Percentiles rank a stretch among this genome's conserved stretches.
Evolutionary conservation across 495 filamentous ascomycete species (phyloP).

Genomic region (Glonium stellatum): DNA sequence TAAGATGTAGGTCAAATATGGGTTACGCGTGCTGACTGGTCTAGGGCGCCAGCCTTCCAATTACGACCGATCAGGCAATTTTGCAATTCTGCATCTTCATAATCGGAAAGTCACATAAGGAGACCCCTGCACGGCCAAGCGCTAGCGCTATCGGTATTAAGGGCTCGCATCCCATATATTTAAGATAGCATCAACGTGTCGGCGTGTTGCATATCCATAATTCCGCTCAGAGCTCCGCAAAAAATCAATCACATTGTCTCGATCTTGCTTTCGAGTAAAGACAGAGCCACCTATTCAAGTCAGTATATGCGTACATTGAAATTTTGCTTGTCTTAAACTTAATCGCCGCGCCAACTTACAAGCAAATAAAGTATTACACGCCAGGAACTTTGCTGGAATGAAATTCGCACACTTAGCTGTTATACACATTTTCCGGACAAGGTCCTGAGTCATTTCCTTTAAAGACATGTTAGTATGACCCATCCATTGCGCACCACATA

Average conservation of each 20-base stretch:
- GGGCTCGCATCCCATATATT: neutral
- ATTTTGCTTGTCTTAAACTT: neutral
- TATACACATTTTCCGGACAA: neutral
- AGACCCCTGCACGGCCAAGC: no score
- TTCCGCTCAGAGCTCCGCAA: neutral
- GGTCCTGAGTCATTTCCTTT: neutral
- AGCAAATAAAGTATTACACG: neutral
- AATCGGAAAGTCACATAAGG: no score
- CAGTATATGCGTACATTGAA: neutral
- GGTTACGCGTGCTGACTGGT: no score
- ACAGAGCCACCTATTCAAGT: neutral
- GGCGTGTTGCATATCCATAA: neutral
- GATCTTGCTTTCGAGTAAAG: neutral
- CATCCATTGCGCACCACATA: no score
- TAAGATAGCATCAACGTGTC: neutral
- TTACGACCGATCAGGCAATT: no score
- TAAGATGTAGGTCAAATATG: no score
- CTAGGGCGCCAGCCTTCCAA: no score
- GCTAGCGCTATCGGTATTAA: neutral
- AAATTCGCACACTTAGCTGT: neutral
- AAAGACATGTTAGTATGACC: neutral
- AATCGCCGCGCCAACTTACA: neutral
- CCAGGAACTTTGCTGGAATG: neutral
- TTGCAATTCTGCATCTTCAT: no score
- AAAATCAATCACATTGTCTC: neutral